phyloP scores from a whole-genome alignment of 768 basidiomycete genomes.

The Pleurotus platypus region DNA sequence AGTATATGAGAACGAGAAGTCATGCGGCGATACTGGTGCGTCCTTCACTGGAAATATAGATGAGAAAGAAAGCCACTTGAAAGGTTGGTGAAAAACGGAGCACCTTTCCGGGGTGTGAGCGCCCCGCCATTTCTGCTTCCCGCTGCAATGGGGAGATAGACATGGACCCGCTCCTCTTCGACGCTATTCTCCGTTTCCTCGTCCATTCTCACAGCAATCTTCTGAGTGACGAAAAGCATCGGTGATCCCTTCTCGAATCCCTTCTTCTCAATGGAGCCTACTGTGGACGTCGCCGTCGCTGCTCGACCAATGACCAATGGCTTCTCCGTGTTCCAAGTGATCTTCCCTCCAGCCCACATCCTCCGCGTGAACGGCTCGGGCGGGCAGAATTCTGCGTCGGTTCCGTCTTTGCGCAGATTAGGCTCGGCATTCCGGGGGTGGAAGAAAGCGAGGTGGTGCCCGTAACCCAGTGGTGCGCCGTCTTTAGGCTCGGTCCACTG shows the following conservation, averaged over 20 bases:
- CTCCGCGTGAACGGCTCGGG: slow-evolving; percentile 69
- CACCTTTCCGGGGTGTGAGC: slow-evolving; percentile 38
- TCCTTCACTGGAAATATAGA: slow-evolving; percentile 37
- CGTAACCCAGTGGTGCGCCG: slow-evolving; percentile 46
- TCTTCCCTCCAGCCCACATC: slow-evolving; percentile 81
- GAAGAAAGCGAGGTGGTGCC: slow-evolving; percentile 76
- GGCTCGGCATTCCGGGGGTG: slow-evolving; percentile 59
- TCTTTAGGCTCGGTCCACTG: slow-evolving; percentile 31
- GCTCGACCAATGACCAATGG: slow-evolving; percentile 52
- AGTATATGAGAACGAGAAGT: slow-evolving; percentile 63
- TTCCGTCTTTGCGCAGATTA: slow-evolving; percentile 62
- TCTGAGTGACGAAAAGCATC: slow-evolving; percentile 75
- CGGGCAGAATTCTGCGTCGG: slow-evolving; percentile 68
- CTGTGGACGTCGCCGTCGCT: slow-evolving; percentile 43
- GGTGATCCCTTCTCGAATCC: slow-evolving; percentile 61
- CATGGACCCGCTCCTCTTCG: slow-evolving; percentile 65
- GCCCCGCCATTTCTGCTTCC: slow-evolving; percentile 19
- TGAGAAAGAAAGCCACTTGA: neutral
- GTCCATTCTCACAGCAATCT: slow-evolving; percentile 45
- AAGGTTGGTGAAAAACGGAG: slow-evolving; percentile 9
- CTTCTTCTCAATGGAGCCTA: slow-evolving; percentile 57
- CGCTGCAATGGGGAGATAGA: slow-evolving; percentile 44
- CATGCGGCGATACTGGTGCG: slow-evolving; percentile 37
- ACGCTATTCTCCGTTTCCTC: slow-evolving; percentile 44
- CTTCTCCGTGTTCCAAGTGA: slow-evolving; percentile 51